Evolutionary conservation across 2,329 filamentous ascomycete genomes (phyloP), one percentile per base, ranked within the genome.

Genomic region (Rachicladosporium sp.): DNA sequence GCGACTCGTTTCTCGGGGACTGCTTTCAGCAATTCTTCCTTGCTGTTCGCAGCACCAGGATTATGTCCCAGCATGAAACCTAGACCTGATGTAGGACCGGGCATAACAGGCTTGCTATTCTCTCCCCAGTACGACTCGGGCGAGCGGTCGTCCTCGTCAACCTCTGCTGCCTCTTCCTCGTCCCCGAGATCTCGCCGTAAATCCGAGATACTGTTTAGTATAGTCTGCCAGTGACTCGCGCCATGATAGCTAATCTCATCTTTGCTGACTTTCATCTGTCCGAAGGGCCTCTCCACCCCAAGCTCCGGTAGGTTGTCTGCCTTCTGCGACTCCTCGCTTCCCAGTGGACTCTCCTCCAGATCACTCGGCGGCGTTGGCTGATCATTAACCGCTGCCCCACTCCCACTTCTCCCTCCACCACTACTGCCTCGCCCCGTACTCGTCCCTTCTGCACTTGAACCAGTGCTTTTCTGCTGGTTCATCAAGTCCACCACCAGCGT

Each of bases 221-320:
- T 76, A 31, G 80, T 76, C 51, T 83, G 80, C 85, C 86, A 93
- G 59, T 91, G 82, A 40, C 83, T 80, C 48, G 86, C 80, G 41
- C 84, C 86, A 45, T 89, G 68, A 56, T 91, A 93, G 64, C 84
- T 76, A 15, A 81, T 80, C 59, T 86, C 86, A 40, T 72, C 68
- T 36, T 70, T 62, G 51, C 88, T 82, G 46, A 93, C 80, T 55
- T 87, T 88, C 54, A 93, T 72, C 34, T 87, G 70, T n/a, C 85
- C 85, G 45, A 91, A 72, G 1, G 82, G 85, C 42, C 78, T 78
- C 4, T 80, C 40, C 2, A 42, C 78, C 1, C 76, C 76, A 31
- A 42, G 43, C 8, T 44, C 42, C 2, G 33, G 34, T 8, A 27
- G 8, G 29, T 37, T 29, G 10, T 31, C 15, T 8, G 31, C 32